Base-by-base conservation (phyloP, 345 rosid species). In the Raphanus raphanistrum region DNA sequence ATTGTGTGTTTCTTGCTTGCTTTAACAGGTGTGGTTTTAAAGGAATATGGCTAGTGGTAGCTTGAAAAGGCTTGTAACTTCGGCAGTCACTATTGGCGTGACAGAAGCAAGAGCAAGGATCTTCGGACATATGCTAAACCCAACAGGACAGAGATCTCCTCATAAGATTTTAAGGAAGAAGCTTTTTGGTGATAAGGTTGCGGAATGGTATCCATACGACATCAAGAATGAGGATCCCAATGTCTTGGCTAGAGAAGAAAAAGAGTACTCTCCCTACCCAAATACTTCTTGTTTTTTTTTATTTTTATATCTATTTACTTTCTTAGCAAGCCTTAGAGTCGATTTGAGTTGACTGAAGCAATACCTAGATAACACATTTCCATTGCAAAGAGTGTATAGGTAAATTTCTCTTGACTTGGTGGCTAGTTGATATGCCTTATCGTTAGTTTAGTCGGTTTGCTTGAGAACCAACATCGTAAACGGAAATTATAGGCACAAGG, bases 181-280 rank as follows among this genome's bases (percentile, higher is more conserved):
- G 87, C 92, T 94, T 17, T 79, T 88, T 29, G 97, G 98, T 57
- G 93, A 90, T 61, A 94, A 91, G 65, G 91, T 94, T 65, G 85
- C 97, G 0, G 79, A 72, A 13, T 92, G 98, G 98, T 94, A 92
- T 76, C 97, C 97, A 1, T 82, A 88, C 35, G 98, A 91, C 63
- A 86, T 90, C 64, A 85, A 83, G 82, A 82, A 83, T 13, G 96
- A 89, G 61, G 98, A 94, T 71, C 91, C 88, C 17, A 87, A 80
- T 11, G 75, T 88, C 79, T 75, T 89, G 90, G 90, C 86, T 48
- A 84, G 85, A 15, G 68, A 78, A 83, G 92, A 94, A 79, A 82
- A 94, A 86, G 90, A 83, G 90, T 82, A 77, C 32, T 31, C 33
- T 52, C 66, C 73, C 0, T 10, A 8, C 41, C 26, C 6, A 48